Evolutionary conservation across 768 basidiomycete species (phyloP).

Genomic region (Crepidotus variabilis): DNA sequence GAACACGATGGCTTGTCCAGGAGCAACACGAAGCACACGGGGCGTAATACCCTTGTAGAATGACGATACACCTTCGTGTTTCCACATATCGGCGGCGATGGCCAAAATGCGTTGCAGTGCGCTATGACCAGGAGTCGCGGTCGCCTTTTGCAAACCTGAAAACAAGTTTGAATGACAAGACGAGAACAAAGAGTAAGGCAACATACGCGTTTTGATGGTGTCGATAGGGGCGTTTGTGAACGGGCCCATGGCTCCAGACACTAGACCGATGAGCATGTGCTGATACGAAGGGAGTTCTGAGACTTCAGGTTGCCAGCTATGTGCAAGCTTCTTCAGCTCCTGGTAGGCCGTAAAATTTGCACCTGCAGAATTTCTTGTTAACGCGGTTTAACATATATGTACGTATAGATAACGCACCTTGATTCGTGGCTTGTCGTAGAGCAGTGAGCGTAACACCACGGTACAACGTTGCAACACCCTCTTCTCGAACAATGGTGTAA

Average conservation of each 20-base stretch:
- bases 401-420: constrained; percentile 47
- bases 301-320: constrained; percentile 73
- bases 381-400: too few species aligned
- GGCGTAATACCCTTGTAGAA: constrained; percentile 99
- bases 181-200: constrained; percentile 21
- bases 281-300: constrained; percentile 88
- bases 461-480: constrained; percentile 82
- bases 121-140: constrained; percentile 66
- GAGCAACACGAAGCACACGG: constrained; percentile 91
- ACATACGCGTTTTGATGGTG: constrained; percentile 86
- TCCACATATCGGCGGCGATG: constrained; percentile 94
- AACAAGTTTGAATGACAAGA: constrained; percentile 3
- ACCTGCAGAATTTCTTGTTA: constrained; percentile 32
- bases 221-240: constrained; percentile 97
- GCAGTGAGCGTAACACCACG: constrained; percentile 94
- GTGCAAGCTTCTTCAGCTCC: constrained; percentile 85
- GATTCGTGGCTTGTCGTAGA: constrained; percentile 94
- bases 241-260: constrained; percentile 97
- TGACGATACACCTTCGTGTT: constrained; percentile 77
- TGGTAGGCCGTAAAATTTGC: constrained; percentile 99
- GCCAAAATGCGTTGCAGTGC: constrained; percentile 75
- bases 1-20: constrained; percentile 96
- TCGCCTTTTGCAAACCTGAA: constrained; percentile 81
- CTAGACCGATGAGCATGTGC: constrained; percentile 90
- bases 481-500: constrained; percentile 90